Base-by-base conservation (phyloP, 495 filamentous ascomycete species). In the Penicillium egyptiacum region DNA sequence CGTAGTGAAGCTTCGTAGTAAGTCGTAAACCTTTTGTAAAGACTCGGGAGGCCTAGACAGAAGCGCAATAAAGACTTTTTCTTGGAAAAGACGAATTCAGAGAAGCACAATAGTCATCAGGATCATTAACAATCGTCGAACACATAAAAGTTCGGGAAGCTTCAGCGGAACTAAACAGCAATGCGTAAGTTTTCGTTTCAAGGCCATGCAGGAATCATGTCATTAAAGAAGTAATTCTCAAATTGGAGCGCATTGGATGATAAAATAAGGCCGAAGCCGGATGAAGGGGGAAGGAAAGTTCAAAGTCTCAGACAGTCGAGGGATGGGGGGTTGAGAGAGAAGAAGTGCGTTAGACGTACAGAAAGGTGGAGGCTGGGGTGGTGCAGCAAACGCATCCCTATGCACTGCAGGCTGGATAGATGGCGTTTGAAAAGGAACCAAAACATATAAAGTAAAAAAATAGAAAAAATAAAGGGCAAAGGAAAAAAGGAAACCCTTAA, bases 71-170 rank as follows among this genome's bases (percentile, higher is more conserved):
- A 17, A 9, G 42, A 26, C 12, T 45, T 39, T 46, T 46, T 54
- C 17, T 12, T 37, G 4, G 5, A 3, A 39, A 17, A 4, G 53
- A 55, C 54, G 69, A 52, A 45, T 59, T 56, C 39, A 64, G 43
- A 70, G 67, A 65, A 70, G 71, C 44, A 48, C 45, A 65, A 72
- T 67, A 63, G 67, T 75, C 76, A 76, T 83, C 70, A 76, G 67
- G 64, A 68, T 83, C 83, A 81, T 85, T 75, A 79, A 81, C 75
- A 70, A 76, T 84, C 82, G 78, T 85, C 59, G 57, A 66, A 62
- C 65, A 69, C 62, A 52, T 65, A 64, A 62, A 66, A 69, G 62
- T 60, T 61, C 61, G 63, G 25, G 12, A 60, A 43, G 52, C 39
- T 44, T 59, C 48, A 39, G 35, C 7, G 7, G 17, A 42, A 61